Evolutionary conservation across 495 filamentous ascomycete species (phyloP), one percentile per base, ranked within the genome.

Genomic region (Tetracladium setigerum): DNA sequence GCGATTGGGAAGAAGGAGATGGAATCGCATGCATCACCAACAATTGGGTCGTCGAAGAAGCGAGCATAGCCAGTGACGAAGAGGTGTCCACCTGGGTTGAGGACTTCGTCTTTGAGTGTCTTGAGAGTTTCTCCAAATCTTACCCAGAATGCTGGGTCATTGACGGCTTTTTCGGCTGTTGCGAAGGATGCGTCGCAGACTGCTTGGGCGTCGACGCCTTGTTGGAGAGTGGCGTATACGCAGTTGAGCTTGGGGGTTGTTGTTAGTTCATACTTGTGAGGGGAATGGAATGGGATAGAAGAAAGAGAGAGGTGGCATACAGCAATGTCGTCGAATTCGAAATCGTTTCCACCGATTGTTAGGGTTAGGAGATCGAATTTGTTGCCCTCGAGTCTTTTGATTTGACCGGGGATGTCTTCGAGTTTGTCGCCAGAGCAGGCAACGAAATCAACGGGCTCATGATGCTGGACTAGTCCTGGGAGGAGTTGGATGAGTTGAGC

Each of bases 271-370:
- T 12, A n/a, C 22, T 27, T 27, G 22, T 27, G 22, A 7, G 7
- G 22, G 22, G 22, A 27, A 40, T 5, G 5, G 11, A n/a, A n/a
- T n/a, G n/a, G n/a, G n/a, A n/a, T n/a, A n/a, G 17, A 5, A n/a
- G 12, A 14, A 5, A 16, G 24, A 2, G 14, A 44, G 17, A 17
- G 15, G 27, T 7, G 13, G 3, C 31, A n/a, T 31, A 35, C 41
- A 4, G 35, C 32, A 14, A 46, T 18, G 17, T 15, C 13, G 14
- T 14, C 15, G 34, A 47, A 47, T n/a, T 17, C 18, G 17, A 47
- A 47, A 40, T 47, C 44, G 17, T 47, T 47, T 7, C 44, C 44
- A 14, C 44, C 38, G 24, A 47, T 47, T n/a, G 44, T 38, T 5
- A 47, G 44, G 1, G 44, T 47, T n/a, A 47, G 16, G 2, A 47